Base-by-base conservation (phyloP, 2,329 filamentous ascomycete species). In the Massarina eburnea region DNA sequence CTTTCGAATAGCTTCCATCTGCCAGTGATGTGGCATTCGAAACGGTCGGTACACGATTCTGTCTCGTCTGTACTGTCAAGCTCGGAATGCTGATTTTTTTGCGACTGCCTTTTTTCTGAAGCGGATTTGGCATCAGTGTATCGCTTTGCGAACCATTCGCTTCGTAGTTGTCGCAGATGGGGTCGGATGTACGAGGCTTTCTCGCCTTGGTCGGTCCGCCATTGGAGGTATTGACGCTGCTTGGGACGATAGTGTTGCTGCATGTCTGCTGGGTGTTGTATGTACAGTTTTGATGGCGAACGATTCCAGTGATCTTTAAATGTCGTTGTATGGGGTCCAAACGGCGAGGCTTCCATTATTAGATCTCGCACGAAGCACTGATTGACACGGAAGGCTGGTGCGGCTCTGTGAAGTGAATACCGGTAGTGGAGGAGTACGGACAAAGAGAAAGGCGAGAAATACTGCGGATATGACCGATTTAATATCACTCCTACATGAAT, bases 201-300 rank as follows among this genome's bases (percentile, higher is more conserved):
- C 17, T 46, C 21, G 6, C 30, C 38, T 21, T 47, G 22, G 7
- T 43, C 17, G 15, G n/a, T 17, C n/a, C 45, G 33, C 45, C 45
- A 43, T 35, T 42, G 21, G n/a, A 47, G 15, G 33, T 47, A 47
- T 21, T 22, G 39, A 8, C 45, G 33, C 27, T 47, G 45, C 18
- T 39, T 39, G 20, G 3, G 27, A 12, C 45, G 45, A 27, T 47
- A 47, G 29, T 47, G 45, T 34, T 47, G 45, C 8, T 38, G 14
- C 45, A 47, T 47, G 3, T 39, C 19, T 15, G 19, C 15, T 20
- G 19, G 19, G 14, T 8, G 18, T 37, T 20, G 17, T n/a, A 19
- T 37, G 17, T 8, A 34, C 10, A 4, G 17, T 9, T 34, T n/a
- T 15, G 32, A 6, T 15, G 34, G 14, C 17, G 19, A 3, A 21